Evolutionary conservation across 805 yeast genomes (phyloP).

Genomic region (Kluyveromyces lactis): DNA sequence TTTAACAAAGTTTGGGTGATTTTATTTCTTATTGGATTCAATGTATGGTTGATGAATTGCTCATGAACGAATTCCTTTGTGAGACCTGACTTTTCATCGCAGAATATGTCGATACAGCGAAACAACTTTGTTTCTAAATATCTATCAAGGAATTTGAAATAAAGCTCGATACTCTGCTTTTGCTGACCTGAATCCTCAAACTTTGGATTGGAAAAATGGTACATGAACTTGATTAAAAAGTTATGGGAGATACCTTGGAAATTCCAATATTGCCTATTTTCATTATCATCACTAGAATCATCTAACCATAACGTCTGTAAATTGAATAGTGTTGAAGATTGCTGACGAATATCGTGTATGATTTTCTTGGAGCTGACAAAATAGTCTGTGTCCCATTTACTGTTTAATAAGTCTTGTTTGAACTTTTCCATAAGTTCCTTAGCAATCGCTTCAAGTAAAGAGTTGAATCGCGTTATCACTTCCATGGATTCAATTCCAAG

Average conservation of each 20-base stretch:
- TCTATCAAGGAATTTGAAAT: slow-evolving; percentile 40
- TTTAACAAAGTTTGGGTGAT: slow-evolving; percentile 23
- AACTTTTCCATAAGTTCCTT: slow-evolving; percentile 8
- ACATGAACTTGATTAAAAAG: slow-evolving; percentile 41
- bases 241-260: slow-evolving; percentile 38
- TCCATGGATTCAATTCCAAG: neutral
- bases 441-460: slow-evolving; percentile 4
- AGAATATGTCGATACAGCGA: slow-evolving; percentile 34
- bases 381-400: slow-evolving; percentile 26
- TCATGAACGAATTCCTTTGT: slow-evolving; percentile 30
- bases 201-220: slow-evolving; percentile 42
- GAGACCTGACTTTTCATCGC: slow-evolving; percentile 25
- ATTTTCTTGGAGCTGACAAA: slow-evolving; percentile 12
- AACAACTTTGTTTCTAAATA: slow-evolving; percentile 36
- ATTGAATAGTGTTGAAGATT: slow-evolving; percentile 16
- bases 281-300: slow-evolving; percentile 4
- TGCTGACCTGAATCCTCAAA: slow-evolving; percentile 17
- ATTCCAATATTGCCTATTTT: slow-evolving; percentile 32
- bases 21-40: slow-evolving; percentile 38
- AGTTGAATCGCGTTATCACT: neutral
- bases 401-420: slow-evolving; percentile 14
- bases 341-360: slow-evolving; percentile 11
- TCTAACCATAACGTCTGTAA: slow-evolving; percentile 9
- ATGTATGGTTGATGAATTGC: slow-evolving; percentile 30
- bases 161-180: slow-evolving; percentile 44